Conservation (phyloP, 805 yeast species). For the Millerago galiae region DNA sequence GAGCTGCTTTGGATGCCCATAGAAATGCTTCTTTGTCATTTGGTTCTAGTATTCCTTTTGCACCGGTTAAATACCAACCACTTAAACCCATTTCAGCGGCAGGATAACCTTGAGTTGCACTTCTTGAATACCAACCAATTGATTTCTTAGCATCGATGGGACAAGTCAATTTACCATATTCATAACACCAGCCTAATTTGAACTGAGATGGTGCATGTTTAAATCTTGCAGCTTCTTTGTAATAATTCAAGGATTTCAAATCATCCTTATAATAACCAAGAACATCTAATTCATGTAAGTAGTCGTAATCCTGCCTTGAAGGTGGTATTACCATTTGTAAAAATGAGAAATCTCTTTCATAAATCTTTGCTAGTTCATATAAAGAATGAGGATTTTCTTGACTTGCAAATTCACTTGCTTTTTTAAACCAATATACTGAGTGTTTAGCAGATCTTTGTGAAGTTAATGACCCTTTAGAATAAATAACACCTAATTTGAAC, state of each 20-base stretch:
- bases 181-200: conserved; percentile 65
- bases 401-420: conserved; percentile 40
- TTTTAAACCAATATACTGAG: conserved; percentile 45
- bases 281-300: conserved; percentile 28
- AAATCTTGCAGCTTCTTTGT: conserved; percentile 50
- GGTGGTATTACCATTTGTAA: conserved; percentile 2
- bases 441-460: conserved; percentile 33
- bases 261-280: conserved; percentile 29
- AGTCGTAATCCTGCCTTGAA: conserved; percentile 23
- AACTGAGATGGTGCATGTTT: conserved; percentile 65
- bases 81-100: conserved; percentile 66
- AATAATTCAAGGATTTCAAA: conserved; percentile 42
- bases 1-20: conserved; percentile 61
- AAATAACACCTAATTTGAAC: conserved; percentile 68
- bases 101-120: conserved; percentile 54
- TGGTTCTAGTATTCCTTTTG: conserved; percentile 41
- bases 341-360: conserved; percentile 38
- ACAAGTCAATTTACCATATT: conserved; percentile 55
- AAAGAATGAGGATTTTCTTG: conserved; percentile 47
- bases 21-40: conserved; percentile 60
- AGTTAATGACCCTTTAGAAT: conserved; percentile 41
- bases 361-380: conserved; percentile 50
- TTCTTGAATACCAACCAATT: conserved; percentile 68
- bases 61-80: conserved; percentile 77
- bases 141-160: conserved; percentile 49